Evolutionary conservation across 805 yeast species (phyloP).

Genomic region (Wickerhamiella galacta): DNA sequence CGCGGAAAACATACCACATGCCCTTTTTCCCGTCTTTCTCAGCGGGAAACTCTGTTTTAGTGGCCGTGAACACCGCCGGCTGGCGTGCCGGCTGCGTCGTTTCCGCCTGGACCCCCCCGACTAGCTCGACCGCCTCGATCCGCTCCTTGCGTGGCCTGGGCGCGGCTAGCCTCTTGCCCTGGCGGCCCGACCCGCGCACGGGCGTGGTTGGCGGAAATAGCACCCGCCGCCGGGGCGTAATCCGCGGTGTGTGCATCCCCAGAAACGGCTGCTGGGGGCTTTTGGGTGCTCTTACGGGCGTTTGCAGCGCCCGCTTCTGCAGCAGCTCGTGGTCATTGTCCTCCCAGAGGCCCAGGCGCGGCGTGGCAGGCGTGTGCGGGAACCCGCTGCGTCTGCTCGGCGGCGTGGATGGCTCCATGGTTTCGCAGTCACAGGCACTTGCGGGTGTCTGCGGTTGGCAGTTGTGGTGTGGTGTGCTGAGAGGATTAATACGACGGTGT

Average conservation of each 20-base stretch:
- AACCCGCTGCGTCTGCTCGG: slow-evolving; percentile 9
- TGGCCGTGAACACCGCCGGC: too few species aligned
- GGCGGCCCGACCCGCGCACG: slow-evolving; percentile 16
- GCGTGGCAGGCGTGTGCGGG: slow-evolving; percentile 16
- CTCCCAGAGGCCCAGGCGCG: slow-evolving; percentile 15
- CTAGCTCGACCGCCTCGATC: too few species aligned
- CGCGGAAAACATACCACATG: slow-evolving; percentile 25
- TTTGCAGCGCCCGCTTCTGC: slow-evolving; percentile 3
- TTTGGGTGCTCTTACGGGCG: slow-evolving; percentile 9
- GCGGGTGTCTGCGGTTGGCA: too few species aligned
- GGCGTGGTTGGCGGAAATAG: slow-evolving; percentile 15
- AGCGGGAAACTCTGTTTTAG: too few species aligned
- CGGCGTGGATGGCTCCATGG: slow-evolving; percentile 16
- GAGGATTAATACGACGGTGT: too few species aligned
- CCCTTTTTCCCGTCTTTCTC: slow-evolving; percentile 10
- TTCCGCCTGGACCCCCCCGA: too few species aligned
- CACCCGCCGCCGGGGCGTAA: slow-evolving; percentile 11
- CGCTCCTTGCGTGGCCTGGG: too few species aligned
- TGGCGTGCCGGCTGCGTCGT: too few species aligned
- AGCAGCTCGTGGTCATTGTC: slow-evolving; percentile 7
- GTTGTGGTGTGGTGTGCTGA: too few species aligned
- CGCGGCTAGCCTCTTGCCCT: slow-evolving; percentile 9
- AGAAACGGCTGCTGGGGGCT: not conserved
- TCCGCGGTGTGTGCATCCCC: slow-evolving; percentile 7
- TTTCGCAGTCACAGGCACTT: too few species aligned